Conservation (phyloP, 2,329 filamentous ascomycete genomes). For the Biscogniauxia marginata region DNA sequence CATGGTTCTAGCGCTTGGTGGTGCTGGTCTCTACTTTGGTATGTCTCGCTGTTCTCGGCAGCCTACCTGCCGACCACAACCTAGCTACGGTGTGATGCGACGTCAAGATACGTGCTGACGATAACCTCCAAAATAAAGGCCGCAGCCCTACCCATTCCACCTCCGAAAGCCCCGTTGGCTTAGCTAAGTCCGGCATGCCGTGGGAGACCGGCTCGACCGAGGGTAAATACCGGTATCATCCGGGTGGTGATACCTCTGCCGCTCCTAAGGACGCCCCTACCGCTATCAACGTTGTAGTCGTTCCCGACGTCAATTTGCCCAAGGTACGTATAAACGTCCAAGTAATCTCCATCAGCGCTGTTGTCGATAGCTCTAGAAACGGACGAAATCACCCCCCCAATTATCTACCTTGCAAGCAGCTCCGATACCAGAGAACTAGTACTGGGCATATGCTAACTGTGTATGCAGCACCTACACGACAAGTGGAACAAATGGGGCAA, state of each 20-base stretch:
- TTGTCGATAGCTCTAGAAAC: not conserved
- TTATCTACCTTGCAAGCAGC: conserved; percentile 1
- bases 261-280: conserved; percentile 86
- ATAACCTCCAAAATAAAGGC: conserved; percentile 47
- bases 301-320: conserved; percentile 90
- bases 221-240: conserved; percentile 77
- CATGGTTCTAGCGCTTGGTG: conserved; percentile 84
- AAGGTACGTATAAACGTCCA: conserved; percentile 57
- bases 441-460: conserved; percentile 10
- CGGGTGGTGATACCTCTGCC: conserved; percentile 75
- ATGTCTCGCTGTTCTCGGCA: conserved; percentile 31
- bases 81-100: not conserved
- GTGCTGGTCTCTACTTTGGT: conserved; percentile 90
- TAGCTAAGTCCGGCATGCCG: conserved; percentile 78
- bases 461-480: conserved; percentile 77
- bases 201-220: conserved; percentile 72
- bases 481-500: conserved; percentile 99
- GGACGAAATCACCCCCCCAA: not conserved
- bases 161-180: conserved; percentile 75
- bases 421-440: conserved; percentile 3
- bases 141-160: conserved; percentile 80
- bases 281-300: conserved; percentile 90
- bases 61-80: not conserved
- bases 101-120: not conserved
- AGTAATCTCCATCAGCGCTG: not conserved